Percentiles rank a stretch among this genome's conserved stretches.
phyloP scores from a whole-genome alignment of 2,329 filamentous ascomycete species.

The Huntiella moniliformis region DNA sequence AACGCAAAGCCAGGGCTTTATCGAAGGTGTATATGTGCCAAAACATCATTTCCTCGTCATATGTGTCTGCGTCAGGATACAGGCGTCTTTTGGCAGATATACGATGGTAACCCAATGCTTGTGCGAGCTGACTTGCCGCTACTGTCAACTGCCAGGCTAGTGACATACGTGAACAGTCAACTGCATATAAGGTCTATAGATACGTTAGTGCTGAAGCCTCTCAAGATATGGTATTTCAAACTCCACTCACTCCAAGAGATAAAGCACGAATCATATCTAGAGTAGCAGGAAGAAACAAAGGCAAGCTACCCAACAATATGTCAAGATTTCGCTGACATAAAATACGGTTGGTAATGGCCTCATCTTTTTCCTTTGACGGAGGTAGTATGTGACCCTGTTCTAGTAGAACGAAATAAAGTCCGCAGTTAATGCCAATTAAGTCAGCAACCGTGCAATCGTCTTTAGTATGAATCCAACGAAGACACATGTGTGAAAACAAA shows the following conservation, averaged over 20 bases:
- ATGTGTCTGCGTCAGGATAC: neutral
- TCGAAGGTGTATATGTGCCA: slow-evolving; percentile 38
- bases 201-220: slow-evolving; percentile 1
- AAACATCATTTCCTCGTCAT: slow-evolving; percentile 21
- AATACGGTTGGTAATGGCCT: slow-evolving; percentile 22
- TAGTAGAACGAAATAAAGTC: slow-evolving; percentile 31
- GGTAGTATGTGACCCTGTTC: slow-evolving; percentile 21
- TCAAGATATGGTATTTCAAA: neutral
- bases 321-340: slow-evolving; percentile 31
- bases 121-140: slow-evolving; percentile 39
- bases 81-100: neutral
- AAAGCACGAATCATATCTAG: slow-evolving; percentile 38
- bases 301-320: slow-evolving; percentile 30
- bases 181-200: slow-evolving; percentile 36
- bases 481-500: slow-evolving; percentile 1
- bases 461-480: neutral
- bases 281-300: slow-evolving; percentile 36
- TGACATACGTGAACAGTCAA: slow-evolving; percentile 42
- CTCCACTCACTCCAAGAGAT: slow-evolving; percentile 31
- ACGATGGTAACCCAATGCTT: slow-evolving; percentile 43
- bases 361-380: slow-evolving; percentile 13
- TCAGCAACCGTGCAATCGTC: slow-evolving; percentile 31
- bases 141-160: slow-evolving; percentile 45
- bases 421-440: slow-evolving; percentile 31
- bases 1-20: slow-evolving; percentile 36